A percentile compares a stretch with the other conserved stretches of the same genome.
Evolutionary conservation across 768 basidiomycete genomes (phyloP).

Genomic region (Neoboletus brunneissimus): DNA sequence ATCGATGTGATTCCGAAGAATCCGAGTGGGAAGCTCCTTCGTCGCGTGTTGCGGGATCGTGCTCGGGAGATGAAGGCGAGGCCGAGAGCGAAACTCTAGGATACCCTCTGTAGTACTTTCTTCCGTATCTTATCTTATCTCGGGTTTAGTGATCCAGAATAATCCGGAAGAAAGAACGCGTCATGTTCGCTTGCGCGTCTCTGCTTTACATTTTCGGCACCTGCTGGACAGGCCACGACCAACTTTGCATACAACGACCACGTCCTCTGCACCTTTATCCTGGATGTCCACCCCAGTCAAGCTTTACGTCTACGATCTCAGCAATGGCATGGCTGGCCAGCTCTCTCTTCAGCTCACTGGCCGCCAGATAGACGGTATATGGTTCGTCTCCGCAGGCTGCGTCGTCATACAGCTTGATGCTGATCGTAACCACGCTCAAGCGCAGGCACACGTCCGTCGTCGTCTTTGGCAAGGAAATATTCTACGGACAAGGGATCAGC

Average conservation of each 20-base stretch:
- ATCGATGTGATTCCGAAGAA: conserved; percentile 56
- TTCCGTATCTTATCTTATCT: conserved; percentile 23
- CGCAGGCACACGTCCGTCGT: conserved; percentile 91
- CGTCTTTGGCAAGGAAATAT: conserved; percentile 80
- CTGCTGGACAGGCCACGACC: not conserved
- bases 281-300: conserved; percentile 48
- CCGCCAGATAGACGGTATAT: conserved; percentile 89
- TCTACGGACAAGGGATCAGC: conserved; percentile 85
- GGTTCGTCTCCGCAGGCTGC: conserved; percentile 45
- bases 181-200: conserved; percentile 17
- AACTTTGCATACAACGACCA: not conserved
- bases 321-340: conserved; percentile 77
- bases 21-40: conserved; percentile 57
- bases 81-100: conserved; percentile 25
- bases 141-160: not conserved
- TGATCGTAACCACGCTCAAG: conserved; percentile 8
- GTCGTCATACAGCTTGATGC: not conserved
- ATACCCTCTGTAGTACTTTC: not conserved
- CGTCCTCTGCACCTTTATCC: not conserved
- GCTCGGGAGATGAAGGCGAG: conserved; percentile 34
- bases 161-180: not conserved
- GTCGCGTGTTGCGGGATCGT: conserved; percentile 51
- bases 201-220: not conserved
- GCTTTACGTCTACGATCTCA: conserved; percentile 90
- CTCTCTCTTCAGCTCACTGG: conserved; percentile 82